phyloP scores from a whole-genome alignment of 2,329 filamentous ascomycete species.

The Aspergillus jensenii region DNA sequence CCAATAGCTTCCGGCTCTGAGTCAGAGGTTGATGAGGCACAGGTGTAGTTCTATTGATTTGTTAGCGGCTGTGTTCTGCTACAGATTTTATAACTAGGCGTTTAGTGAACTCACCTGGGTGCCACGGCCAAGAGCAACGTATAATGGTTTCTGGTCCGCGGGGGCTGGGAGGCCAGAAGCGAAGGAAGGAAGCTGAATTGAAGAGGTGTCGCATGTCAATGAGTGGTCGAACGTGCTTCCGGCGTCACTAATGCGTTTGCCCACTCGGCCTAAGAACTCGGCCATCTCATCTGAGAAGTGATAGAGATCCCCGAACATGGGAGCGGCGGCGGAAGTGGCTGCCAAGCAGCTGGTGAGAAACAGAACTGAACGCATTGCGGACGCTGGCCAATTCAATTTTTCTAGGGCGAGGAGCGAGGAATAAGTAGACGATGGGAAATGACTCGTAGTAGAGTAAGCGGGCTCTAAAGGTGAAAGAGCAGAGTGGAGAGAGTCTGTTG shows the following conservation, averaged over 20 bases:
- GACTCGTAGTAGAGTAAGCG: neutral
- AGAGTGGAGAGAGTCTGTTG: conserved; percentile 1
- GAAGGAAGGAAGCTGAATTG: conserved; percentile 44
- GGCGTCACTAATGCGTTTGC: conserved; percentile 36
- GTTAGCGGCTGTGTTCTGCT: conserved; percentile 8
- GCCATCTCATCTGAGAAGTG: conserved; percentile 42
- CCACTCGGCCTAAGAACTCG: conserved; percentile 41
- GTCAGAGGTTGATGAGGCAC: conserved; percentile 60
- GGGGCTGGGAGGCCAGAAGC: conserved; percentile 62
- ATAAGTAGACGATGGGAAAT: neutral
- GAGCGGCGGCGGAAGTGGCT: conserved; percentile 35
- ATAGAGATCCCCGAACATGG: conserved; percentile 34
- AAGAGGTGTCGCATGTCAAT: conserved; percentile 35
- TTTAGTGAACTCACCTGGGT: conserved; percentile 52
- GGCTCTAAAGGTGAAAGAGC: neutral
- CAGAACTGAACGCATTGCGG: conserved; percentile 23
- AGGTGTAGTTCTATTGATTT: conserved; percentile 81
- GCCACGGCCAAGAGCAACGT: conserved; percentile 83
- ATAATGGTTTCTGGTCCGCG: conserved; percentile 63
- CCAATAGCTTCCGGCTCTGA: conserved; percentile 66
- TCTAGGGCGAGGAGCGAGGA: neutral
- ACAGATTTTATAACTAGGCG: neutral
- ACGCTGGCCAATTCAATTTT: conserved; percentile 5
- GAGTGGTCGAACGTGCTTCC: conserved; percentile 19
- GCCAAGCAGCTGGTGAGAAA: conserved; percentile 31